These are phyloP conservation scores for Nelumbo lutea DNA, from an alignment of 164 flowering plant genomes.

Conservation along the genomic window DNA sequence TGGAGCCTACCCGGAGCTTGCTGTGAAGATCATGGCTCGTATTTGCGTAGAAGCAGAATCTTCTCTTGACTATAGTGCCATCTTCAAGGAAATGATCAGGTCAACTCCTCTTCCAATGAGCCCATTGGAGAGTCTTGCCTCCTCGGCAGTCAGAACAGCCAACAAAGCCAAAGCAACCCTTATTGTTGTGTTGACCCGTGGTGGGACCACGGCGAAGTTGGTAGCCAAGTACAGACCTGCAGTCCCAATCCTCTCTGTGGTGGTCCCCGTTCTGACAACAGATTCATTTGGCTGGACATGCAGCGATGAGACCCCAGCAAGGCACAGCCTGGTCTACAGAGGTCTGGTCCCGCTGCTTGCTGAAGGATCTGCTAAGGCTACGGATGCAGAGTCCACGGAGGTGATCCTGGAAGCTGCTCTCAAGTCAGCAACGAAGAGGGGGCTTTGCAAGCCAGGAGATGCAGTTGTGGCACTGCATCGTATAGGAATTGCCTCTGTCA, in stretches of 20 bases:
- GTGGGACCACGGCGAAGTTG: conserved; percentile 76
- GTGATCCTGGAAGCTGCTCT: conserved; percentile 78
- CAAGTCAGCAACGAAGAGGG: conserved; percentile 45
- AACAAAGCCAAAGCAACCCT: conserved; percentile 67
- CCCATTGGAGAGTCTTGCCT: conserved; percentile 82
- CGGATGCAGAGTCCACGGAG: conserved; percentile 82
- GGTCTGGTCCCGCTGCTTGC: conserved; percentile 71
- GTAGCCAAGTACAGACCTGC: conserved; percentile 90
- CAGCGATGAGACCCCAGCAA: conserved; percentile 81
- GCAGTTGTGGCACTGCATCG: conserved; percentile 49
- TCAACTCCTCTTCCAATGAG: conserved; percentile 85
- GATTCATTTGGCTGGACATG: conserved; percentile 77
- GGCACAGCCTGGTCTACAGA: conserved; percentile 73
- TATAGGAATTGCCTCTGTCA: conserved; percentile 43
- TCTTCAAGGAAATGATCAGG: conserved; percentile 71
- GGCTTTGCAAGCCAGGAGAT: conserved; percentile 47
- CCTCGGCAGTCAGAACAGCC: conserved; percentile 82
- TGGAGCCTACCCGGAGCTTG: conserved; percentile 78
- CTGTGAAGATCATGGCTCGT: conserved; percentile 78
- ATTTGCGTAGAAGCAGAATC: conserved; percentile 80
- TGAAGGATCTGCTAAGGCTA: conserved; percentile 84
- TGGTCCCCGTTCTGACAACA: conserved; percentile 70
- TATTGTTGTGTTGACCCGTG: conserved; percentile 74
- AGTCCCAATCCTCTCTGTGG: conserved; percentile 77
- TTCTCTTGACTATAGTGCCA: conserved; percentile 68